Evolutionary conservation across 2,329 filamentous ascomycete genomes (phyloP).

Genomic region (Fusarium neocosmosporiellum): DNA sequence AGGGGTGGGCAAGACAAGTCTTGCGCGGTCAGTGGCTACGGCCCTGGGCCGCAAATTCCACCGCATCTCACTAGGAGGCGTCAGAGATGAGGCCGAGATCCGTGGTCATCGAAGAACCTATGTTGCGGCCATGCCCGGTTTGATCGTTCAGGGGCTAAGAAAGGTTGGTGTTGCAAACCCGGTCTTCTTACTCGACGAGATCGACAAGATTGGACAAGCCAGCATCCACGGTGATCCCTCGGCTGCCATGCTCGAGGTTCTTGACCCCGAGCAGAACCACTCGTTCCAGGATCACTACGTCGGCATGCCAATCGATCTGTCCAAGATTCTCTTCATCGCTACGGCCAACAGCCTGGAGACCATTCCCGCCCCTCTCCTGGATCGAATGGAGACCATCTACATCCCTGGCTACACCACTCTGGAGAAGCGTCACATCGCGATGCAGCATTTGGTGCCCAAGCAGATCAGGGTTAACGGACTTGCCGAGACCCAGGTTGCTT

Average conservation of each 20-base stretch:
- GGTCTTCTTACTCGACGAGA: constrained; percentile 95
- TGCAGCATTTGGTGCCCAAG: constrained; percentile 94
- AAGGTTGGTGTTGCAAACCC: constrained; percentile 97
- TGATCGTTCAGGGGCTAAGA: constrained; percentile 92
- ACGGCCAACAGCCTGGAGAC: constrained; percentile 96
- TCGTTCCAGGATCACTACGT: constrained; percentile 97
- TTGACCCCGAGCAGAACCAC: constrained; percentile 97
- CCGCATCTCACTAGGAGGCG: constrained; percentile 93
- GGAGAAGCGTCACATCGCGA: constrained; percentile 95
- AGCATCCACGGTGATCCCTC: constrained; percentile 97
- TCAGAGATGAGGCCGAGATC: constrained; percentile 96
- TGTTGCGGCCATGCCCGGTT: constrained; percentile 97
- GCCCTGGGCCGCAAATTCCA: constrained; percentile 96
- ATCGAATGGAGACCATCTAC: constrained; percentile 96
- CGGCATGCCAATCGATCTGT: constrained; percentile 93
- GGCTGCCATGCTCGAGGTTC: constrained; percentile 96
- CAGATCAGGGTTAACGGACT: constrained; percentile 93
- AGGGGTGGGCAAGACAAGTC: constrained; percentile 94
- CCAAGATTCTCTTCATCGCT: constrained; percentile 96
- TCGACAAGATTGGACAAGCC: constrained; percentile 92
- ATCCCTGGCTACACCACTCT: constrained; percentile 96
- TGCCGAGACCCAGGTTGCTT: constrained; percentile 75
- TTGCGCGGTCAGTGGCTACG: constrained; percentile 92
- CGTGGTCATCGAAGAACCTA: constrained; percentile 95
- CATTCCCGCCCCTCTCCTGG: constrained; percentile 91